phyloP scores from a whole-genome alignment of 23 red algal genomes.

The Agarophyton chilense region DNA sequence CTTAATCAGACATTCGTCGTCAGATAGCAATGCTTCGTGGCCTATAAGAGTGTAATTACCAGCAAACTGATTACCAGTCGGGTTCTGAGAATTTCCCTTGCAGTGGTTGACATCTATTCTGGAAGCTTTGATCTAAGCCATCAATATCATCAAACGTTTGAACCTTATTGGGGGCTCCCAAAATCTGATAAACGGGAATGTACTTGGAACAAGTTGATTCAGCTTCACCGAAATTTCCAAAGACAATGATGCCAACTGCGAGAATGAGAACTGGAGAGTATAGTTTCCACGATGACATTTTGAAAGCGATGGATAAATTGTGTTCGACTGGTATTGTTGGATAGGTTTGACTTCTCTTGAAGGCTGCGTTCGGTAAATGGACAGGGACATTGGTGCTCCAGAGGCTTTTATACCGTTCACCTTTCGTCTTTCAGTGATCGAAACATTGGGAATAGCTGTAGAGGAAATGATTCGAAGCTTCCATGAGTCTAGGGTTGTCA shows the following conservation, averaged over 20 bases:
- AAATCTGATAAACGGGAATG: constrained; percentile 39
- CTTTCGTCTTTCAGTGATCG: background rate
- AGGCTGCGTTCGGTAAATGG: background rate
- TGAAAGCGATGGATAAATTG: background rate
- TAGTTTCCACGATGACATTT: background rate
- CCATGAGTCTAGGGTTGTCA: background rate
- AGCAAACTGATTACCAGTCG: constrained; percentile 52
- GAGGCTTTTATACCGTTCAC: background rate
- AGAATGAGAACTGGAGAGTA: background rate
- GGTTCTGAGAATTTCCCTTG: constrained; percentile 13
- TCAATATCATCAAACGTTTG: constrained; percentile 39
- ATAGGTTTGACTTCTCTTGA: background rate
- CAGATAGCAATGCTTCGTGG: constrained; percentile 13
- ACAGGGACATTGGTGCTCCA: background rate
- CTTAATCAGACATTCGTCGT: constrained; percentile 46
- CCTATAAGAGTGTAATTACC: constrained; percentile 59
- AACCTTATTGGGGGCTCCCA: constrained; percentile 44
- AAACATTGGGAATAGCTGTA: background rate
- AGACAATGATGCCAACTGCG: background rate
- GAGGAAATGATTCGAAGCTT: background rate
- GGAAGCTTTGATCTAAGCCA: constrained; percentile 43
- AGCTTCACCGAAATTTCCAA: background rate
- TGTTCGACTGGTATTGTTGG: background rate
- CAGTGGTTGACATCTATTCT: constrained; percentile 47
- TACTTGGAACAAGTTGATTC: constrained; percentile 16